These are phyloP conservation scores for Corymbia calophylla DNA, from an alignment of 441 rosid genomes.

Conservation along the genomic window DNA sequence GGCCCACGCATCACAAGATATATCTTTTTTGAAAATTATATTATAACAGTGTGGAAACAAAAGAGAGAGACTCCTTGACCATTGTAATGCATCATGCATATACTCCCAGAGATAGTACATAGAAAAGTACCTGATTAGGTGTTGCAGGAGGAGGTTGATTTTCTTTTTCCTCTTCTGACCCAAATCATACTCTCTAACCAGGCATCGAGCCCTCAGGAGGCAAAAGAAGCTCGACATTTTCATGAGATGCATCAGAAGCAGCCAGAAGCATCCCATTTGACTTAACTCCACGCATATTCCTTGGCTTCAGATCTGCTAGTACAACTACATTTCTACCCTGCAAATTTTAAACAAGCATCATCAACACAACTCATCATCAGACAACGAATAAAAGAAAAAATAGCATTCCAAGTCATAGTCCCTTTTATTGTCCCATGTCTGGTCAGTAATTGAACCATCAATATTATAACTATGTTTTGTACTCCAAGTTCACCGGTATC, in stretches of 20 bases:
- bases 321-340: conserved; percentile 46
- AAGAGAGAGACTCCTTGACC: not conserved
- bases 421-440: not conserved
- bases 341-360: not conserved
- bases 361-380: conserved; percentile 16
- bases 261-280: conserved; percentile 84
- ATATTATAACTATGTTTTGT: not conserved
- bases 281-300: conserved; percentile 93
- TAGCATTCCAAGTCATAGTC: not conserved
- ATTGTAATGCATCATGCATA: not conserved
- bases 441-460: not conserved
- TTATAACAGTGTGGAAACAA: not conserved
- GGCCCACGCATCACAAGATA: not conserved
- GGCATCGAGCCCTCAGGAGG: conserved; percentile 65
- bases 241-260: conserved; percentile 75
- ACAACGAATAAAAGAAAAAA: not conserved
- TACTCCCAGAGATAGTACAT: not conserved
- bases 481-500: not conserved
- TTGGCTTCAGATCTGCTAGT: conserved; percentile 73
- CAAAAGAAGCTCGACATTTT: conserved; percentile 69
- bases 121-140: conserved; percentile 56
- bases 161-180: conserved; percentile 37
- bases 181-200: conserved; percentile 88
- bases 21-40: not conserved
- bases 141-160: conserved; percentile 51